Percentiles rank a stretch among this genome's conserved stretches.
These are phyloP conservation scores for Aureobasidium sp. DNA, from an alignment of 2,329 filamentous ascomycete species.

Conservation along the genomic window DNA sequence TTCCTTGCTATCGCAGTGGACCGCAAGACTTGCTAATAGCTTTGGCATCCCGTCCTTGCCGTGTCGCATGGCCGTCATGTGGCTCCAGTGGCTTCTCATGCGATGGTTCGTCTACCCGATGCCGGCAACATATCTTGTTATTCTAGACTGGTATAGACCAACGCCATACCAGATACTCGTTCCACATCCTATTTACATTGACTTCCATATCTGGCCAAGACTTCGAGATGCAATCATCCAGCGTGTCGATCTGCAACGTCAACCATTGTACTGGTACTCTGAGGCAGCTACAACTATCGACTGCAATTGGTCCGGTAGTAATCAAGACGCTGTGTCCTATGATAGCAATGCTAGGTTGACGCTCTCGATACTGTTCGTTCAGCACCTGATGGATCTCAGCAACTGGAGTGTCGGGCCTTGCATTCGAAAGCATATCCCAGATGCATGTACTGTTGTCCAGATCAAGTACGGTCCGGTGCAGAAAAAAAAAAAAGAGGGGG, in stretches of 20 bases:
- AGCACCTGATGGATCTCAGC: slow-evolving; percentile 3
- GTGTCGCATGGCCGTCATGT: slow-evolving; percentile 12
- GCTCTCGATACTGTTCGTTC: background rate
- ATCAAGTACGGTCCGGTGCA: slow-evolving; percentile 6
- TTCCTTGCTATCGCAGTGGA: background rate
- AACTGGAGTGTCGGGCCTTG: slow-evolving; percentile 14
- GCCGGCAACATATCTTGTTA: slow-evolving; percentile 64
- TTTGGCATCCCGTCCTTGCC: background rate
- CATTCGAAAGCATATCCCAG: slow-evolving; percentile 8
- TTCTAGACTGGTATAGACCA: slow-evolving; percentile 66
- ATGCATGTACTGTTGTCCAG: slow-evolving; percentile 11
- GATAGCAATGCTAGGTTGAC: background rate
- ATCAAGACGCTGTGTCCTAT: background rate
- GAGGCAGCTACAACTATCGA: slow-evolving; percentile 6
- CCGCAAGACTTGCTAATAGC: slow-evolving; percentile 13
- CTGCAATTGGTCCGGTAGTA: background rate
- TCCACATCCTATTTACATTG: slow-evolving; percentile 51
- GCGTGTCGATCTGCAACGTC: slow-evolving; percentile 6
- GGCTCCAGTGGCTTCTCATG: slow-evolving; percentile 47
- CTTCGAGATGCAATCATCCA: slow-evolving; percentile 11
- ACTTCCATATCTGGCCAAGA: slow-evolving; percentile 14
- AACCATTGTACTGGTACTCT: slow-evolving; percentile 7
- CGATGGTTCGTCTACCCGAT: slow-evolving; percentile 70
- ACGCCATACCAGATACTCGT: slow-evolving; percentile 55
- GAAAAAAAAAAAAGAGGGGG: too few relatives aligned